These are phyloP conservation scores for Fomes fomentarius DNA, from an alignment of 1,284 basidiomycete genomes.

Conservation along the genomic window DNA sequence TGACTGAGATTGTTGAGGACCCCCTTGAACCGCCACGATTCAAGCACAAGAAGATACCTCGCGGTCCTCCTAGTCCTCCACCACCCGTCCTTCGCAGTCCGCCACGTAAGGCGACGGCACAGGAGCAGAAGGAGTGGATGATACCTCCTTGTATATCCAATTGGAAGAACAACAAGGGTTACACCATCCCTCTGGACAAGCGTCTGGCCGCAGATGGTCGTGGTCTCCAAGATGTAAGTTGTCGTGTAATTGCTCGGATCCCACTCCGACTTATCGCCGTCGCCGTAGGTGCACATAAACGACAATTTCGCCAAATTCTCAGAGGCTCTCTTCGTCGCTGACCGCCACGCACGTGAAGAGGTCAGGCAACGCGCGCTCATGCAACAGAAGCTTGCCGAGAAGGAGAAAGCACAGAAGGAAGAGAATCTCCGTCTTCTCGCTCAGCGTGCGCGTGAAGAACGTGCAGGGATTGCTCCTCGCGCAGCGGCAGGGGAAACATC, in stretches of 20 bases:
- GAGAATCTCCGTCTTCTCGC: slow-evolving; percentile 94
- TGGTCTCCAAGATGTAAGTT: slow-evolving; percentile 92
- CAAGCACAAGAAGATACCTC: slow-evolving; percentile 98
- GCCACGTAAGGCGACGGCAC: slow-evolving; percentile 92
- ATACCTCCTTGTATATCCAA: slow-evolving; percentile 99
- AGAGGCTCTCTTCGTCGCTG: slow-evolving; percentile 95
- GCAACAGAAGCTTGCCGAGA: slow-evolving; percentile 98
- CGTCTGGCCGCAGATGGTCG: slow-evolving; percentile 97
- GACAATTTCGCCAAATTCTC: slow-evolving; percentile 99
- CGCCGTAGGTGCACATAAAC: slow-evolving; percentile 87
- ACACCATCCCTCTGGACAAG: slow-evolving; percentile 98
- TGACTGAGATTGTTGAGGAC: slow-evolving; percentile 97
- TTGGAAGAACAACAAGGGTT: slow-evolving; percentile 99
- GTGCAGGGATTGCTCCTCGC: slow-evolving; percentile 68
- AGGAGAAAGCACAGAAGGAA: slow-evolving; percentile 97
- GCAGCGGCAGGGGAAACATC: slow-evolving; percentile 32
- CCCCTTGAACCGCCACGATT: slow-evolving; percentile 96
- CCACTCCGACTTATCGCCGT: background rate
- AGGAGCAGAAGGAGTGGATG: slow-evolving; percentile 99
- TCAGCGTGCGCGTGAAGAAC: slow-evolving; percentile 94
- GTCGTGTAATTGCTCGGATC: background rate
- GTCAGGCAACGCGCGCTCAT: slow-evolving; percentile 95
- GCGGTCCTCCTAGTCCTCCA: slow-evolving; percentile 94
- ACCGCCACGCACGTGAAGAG: slow-evolving; percentile 97
- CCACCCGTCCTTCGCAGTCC: slow-evolving; percentile 97